Conservation (phyloP, 176 grass and related monocot genomes). For the Guadua angustifolia region DNA sequence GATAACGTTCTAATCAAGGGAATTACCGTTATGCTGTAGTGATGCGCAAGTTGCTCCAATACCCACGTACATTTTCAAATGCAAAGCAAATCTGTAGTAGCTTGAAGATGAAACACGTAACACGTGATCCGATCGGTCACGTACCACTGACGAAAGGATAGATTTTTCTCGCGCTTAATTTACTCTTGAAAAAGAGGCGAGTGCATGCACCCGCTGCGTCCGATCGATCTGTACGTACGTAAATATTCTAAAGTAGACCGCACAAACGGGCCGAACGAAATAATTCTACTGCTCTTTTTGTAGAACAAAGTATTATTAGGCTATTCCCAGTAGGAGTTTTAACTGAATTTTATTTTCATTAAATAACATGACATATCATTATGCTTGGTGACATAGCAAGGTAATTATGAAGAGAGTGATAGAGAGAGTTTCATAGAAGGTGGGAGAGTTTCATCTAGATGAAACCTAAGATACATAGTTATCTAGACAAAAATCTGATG, state of each 20-base stretch:
- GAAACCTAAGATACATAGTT: too few relatives aligned
- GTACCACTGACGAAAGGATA: constrained; percentile 23
- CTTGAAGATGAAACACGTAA: background rate
- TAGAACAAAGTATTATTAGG: background rate
- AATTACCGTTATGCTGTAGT: background rate
- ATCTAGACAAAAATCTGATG: too few relatives aligned
- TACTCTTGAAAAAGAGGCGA: background rate
- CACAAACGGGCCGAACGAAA: background rate
- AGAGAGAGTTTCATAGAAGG: too few relatives aligned
- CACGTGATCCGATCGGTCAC: constrained; percentile 35
- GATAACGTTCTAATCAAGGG: background rate
- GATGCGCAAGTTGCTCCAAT: background rate
- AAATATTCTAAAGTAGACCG: background rate
- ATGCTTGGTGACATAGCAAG: too few relatives aligned
- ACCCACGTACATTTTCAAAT: background rate
- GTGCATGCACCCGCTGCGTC: background rate
- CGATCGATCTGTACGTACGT: background rate
- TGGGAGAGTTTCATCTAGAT: too few relatives aligned
- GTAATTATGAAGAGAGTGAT: too few relatives aligned
- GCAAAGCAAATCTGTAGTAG: background rate
- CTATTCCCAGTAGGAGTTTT: too few relatives aligned
- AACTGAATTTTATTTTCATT: too few relatives aligned
- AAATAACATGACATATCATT: too few relatives aligned
- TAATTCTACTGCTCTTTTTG: background rate
- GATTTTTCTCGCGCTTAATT: constrained; percentile 25